Conservation (phyloP, 306 rosid genomes). For the Gleditsia sinensis region DNA sequence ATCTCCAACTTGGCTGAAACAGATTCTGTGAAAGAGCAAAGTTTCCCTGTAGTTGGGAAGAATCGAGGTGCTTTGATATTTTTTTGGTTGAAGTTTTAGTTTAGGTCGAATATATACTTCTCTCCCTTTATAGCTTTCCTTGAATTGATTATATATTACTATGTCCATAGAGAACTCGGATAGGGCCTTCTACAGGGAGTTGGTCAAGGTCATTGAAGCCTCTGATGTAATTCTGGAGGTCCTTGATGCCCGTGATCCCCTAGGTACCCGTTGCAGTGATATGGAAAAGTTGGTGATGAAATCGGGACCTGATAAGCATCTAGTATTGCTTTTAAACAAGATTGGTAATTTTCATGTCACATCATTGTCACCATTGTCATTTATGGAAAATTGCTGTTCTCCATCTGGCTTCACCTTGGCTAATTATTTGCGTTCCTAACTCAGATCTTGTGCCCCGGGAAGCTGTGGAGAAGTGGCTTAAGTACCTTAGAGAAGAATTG, state of each 20-base stretch:
- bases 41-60: slow-evolving; percentile 32
- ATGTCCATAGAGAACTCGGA: slow-evolving; percentile 59
- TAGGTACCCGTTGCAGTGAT: slow-evolving; percentile 85
- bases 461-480: slow-evolving; percentile 94
- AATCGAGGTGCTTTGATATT: slow-evolving; percentile 51
- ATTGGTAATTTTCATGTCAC: slow-evolving; percentile 57
- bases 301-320: slow-evolving; percentile 77
- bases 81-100: slow-evolving; percentile 2
- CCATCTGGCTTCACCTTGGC: neutral
- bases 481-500: slow-evolving; percentile 87
- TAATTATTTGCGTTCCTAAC: slow-evolving; percentile 30
- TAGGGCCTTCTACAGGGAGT: slow-evolving; percentile 85
- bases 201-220: slow-evolving; percentile 82
- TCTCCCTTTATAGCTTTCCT: neutral
- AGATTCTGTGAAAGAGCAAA: slow-evolving; percentile 2
- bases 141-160: neutral
- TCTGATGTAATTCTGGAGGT: slow-evolving; percentile 97
- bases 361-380: neutral
- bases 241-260: slow-evolving; percentile 96
- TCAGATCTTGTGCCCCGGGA: slow-evolving; percentile 96
- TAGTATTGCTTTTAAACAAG: slow-evolving; percentile 88
- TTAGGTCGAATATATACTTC: neutral
- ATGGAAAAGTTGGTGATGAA: slow-evolving; percentile 92
- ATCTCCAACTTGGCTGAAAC: slow-evolving; percentile 33
- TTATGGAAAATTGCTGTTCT: neutral